These are phyloP conservation scores for Pichia sp. DNA, from an alignment of 1,139 yeast genomes.

Conservation along the genomic window DNA sequence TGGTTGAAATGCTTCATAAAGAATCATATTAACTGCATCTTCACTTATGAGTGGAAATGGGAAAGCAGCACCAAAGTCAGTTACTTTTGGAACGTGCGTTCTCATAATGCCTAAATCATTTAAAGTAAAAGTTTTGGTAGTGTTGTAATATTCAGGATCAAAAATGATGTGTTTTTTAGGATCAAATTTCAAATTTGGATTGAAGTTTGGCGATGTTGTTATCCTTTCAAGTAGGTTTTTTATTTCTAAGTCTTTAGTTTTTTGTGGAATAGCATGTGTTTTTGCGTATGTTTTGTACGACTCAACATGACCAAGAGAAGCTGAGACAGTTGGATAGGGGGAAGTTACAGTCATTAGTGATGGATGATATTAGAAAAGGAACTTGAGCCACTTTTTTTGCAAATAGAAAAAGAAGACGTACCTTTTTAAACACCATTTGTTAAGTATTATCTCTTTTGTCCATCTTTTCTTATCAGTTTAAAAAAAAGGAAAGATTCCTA, in stretches of 20 bases:
- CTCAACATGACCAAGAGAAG: constrained; percentile 21
- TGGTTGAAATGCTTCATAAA: constrained; percentile 32
- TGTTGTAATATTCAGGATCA: constrained; percentile 31
- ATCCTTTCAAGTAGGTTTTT: neutral
- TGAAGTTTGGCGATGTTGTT: constrained; percentile 9
- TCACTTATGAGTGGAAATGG: constrained; percentile 32
- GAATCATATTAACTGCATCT: constrained; percentile 33
- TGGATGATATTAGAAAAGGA: no score
- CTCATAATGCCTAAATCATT: constrained; percentile 26
- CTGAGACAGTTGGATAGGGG: constrained; percentile 11
- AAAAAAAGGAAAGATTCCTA: no score
- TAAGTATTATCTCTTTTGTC: no score
- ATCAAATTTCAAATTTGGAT: constrained; percentile 32
- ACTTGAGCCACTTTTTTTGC: no score
- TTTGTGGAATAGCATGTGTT: constrained; percentile 25
- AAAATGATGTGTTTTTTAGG: constrained; percentile 41
- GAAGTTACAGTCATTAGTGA: constrained; percentile 20
- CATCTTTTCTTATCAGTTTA: no score
- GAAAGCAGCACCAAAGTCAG: constrained; percentile 30
- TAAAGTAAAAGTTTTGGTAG: constrained; percentile 42
- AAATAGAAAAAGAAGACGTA: no score
- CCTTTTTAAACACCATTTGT: no score
- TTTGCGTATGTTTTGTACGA: constrained; percentile 23
- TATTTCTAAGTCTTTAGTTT: constrained; percentile 16
- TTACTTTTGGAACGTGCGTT: constrained; percentile 29